phyloP scores from a whole-genome alignment of 768 basidiomycete genomes.

The Leccinellum rugosiceps region DNA sequence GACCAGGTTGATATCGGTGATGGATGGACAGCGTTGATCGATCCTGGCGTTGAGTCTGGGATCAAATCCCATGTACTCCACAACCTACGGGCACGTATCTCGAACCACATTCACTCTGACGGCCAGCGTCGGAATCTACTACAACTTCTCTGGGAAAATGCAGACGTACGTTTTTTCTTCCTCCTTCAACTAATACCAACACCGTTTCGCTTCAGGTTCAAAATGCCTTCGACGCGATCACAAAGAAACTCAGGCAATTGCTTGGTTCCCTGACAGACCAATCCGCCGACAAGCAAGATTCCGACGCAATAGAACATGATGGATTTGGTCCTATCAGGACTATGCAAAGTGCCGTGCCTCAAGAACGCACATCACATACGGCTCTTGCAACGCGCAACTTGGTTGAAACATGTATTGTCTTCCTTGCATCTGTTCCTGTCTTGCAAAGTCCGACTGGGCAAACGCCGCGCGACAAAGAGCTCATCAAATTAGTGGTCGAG shows the following conservation, averaged over 20 bases:
- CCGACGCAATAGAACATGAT: conserved; percentile 46
- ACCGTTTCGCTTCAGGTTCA: conserved; percentile 45
- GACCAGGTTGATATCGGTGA: conserved; percentile 26
- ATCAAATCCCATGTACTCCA: conserved; percentile 57
- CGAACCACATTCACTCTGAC: conserved; percentile 5
- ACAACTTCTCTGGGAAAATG: conserved; percentile 59
- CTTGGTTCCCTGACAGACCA: conserved; percentile 37
- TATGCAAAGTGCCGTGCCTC: conserved; percentile 29
- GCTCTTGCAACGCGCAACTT: conserved; percentile 33
- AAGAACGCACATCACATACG: conserved; percentile 27
- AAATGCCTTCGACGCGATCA: conserved; percentile 37
- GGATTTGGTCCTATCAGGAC: conserved; percentile 56
- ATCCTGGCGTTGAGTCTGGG: conserved; percentile 49
- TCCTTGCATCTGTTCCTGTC: conserved; percentile 61
- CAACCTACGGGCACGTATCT: conserved; percentile 24
- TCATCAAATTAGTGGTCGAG: conserved; percentile 50
- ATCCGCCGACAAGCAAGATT: conserved; percentile 14
- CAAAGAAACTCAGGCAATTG: conserved; percentile 37
- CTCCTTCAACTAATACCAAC: not conserved
- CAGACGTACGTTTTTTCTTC: conserved; percentile 51
- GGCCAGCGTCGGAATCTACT: conserved; percentile 43
- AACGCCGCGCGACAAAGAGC: conserved; percentile 57
- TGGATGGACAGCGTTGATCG: conserved; percentile 47
- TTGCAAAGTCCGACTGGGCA: conserved; percentile 58
- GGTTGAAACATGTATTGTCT: conserved; percentile 51